Evolutionary conservation across 78 protist species (phyloP).

Genomic region (Guillardia theta): DNA sequence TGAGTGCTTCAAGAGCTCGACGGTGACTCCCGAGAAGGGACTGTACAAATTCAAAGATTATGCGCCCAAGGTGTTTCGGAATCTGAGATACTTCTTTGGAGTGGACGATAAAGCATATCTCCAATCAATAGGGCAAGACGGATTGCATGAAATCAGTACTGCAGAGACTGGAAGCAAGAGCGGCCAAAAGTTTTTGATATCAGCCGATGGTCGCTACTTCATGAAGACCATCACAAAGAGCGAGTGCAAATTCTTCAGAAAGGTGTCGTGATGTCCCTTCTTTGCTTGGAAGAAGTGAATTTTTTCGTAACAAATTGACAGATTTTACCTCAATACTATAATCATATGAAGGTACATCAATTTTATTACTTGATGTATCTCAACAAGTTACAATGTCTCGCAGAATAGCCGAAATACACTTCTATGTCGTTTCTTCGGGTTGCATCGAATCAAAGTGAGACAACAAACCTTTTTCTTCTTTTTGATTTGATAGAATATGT

Average conservation of each 20-base stretch:
- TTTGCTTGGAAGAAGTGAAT: too few relatives aligned
- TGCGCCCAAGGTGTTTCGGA: not conserved
- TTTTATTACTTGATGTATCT: too few relatives aligned
- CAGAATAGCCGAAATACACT: too few relatives aligned
- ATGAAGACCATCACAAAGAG: not conserved
- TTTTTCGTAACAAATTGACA: too few relatives aligned
- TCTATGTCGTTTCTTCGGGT: slow-evolving; percentile 31
- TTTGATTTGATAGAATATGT: too few relatives aligned
- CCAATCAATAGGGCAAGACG: not conserved
- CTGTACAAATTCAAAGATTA: not conserved
- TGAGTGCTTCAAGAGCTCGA: too few relatives aligned
- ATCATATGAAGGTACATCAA: too few relatives aligned
- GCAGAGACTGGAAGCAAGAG: slow-evolving; percentile 17
- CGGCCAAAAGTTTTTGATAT: not conserved
- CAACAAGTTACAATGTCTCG: too few relatives aligned
- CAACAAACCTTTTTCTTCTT: too few relatives aligned
- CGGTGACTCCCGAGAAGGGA: too few relatives aligned
- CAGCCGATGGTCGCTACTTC: slow-evolving; percentile 8
- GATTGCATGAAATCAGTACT: not conserved
- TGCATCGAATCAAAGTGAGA: slow-evolving; percentile 22
- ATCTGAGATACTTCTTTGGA: not conserved
- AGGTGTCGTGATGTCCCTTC: too few relatives aligned
- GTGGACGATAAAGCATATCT: not conserved
- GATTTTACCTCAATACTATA: too few relatives aligned
- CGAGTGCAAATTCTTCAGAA: slow-evolving; percentile 13